Percentiles rank a stretch among this genome's conserved stretches.
phyloP scores from a whole-genome alignment of 2,329 filamentous ascomycete genomes.

The Colletotrichum gigasporum region DNA sequence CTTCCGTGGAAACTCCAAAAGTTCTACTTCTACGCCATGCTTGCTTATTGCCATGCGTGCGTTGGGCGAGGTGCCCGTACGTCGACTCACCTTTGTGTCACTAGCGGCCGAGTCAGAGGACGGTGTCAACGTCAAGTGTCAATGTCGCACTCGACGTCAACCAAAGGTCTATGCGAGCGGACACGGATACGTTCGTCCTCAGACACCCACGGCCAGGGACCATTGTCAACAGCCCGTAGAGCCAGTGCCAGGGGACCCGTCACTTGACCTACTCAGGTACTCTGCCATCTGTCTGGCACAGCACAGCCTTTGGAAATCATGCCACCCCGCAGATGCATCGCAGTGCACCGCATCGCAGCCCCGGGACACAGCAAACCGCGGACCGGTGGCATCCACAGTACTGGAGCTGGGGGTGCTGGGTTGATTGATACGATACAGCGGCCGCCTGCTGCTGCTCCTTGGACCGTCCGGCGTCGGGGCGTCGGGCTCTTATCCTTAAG shows the following conservation, averaged over 20 bases:
- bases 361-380: slow-evolving; percentile 18
- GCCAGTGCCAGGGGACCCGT: neutral
- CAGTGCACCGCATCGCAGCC: slow-evolving; percentile 1
- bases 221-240: neutral
- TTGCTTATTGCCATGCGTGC: slow-evolving; percentile 19
- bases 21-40: slow-evolving; percentile 9
- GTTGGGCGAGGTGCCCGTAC: slow-evolving; percentile 11
- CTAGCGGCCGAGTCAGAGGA: neutral
- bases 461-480: neutral
- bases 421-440: neutral
- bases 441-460: neutral
- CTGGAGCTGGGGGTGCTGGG: neutral
- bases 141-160: slow-evolving; percentile 10
- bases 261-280: neutral
- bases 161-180: neutral
- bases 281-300: slow-evolving; percentile 8
- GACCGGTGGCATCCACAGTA: slow-evolving; percentile 11
- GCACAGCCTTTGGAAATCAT: slow-evolving; percentile 12
- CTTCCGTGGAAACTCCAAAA: neutral
- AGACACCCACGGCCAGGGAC: neutral
- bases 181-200: neutral
- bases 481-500: neutral
- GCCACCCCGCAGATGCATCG: slow-evolving; percentile 24
- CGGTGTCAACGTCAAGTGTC: slow-evolving; percentile 6
- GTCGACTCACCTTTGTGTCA: slow-evolving; percentile 15